A percentile compares a stretch with the other conserved stretches of the same genome.
Conservation (phyloP, 2,329 filamentous ascomycete genomes). For the Aspergillus melleus region DNA sequence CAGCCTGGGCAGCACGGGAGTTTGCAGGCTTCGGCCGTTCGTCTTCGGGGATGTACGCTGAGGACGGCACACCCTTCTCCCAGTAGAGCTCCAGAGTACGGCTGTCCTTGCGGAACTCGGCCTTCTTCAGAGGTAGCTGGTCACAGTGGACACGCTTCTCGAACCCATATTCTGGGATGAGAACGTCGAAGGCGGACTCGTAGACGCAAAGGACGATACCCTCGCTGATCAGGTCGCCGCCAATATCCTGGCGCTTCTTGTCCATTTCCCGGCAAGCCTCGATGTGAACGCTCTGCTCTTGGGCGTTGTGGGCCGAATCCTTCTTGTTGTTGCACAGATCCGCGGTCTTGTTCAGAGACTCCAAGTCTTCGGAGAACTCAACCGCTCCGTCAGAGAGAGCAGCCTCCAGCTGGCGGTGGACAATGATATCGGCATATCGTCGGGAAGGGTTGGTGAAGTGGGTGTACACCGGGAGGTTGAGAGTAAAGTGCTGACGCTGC, state of each 20-base stretch:
- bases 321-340: slow-evolving; percentile 99
- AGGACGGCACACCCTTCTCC: slow-evolving; percentile 98
- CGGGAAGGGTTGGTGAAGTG: slow-evolving; percentile 96
- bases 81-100: slow-evolving; percentile 94
- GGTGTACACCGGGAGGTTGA: slow-evolving; percentile 92
- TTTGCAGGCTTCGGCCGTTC: slow-evolving; percentile 86
- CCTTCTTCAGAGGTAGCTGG: slow-evolving; percentile 94
- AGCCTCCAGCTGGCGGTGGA: slow-evolving; percentile 90
- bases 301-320: slow-evolving; percentile 93
- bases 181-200: slow-evolving; percentile 95
- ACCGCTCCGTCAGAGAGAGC: slow-evolving; percentile 77
- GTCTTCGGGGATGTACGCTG: slow-evolving; percentile 93
- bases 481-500: slow-evolving; percentile 81
- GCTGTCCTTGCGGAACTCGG: slow-evolving; percentile 97
- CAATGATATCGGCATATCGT: slow-evolving; percentile 91
- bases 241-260: slow-evolving; percentile 79
- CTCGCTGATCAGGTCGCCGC: slow-evolving; percentile 90
- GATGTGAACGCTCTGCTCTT: slow-evolving; percentile 98
- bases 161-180: slow-evolving; percentile 97
- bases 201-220: slow-evolving; percentile 97
- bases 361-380: slow-evolving; percentile 86
- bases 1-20: slow-evolving; percentile 71
- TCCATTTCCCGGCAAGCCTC: slow-evolving; percentile 97
- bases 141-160: slow-evolving; percentile 99
- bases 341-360: slow-evolving; percentile 84